Conservation (phyloP, 179 eudicot species). For the Sideroxylon spinosum region DNA sequence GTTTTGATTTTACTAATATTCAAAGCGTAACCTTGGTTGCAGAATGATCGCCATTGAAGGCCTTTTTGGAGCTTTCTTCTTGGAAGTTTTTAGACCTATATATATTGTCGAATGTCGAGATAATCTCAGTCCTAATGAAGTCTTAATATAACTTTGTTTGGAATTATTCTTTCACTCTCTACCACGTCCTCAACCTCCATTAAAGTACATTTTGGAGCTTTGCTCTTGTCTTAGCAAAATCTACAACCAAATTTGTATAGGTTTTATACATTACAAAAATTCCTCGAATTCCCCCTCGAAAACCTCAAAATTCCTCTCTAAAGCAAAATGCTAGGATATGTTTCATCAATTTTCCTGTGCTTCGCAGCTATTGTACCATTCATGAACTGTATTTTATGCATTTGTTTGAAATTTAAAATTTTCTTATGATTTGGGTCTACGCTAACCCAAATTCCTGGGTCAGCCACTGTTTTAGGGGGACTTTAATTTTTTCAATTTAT, state of each 20-base stretch:
- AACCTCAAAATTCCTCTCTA: neutral
- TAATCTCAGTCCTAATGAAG: neutral
- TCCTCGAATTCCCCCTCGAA: no score
- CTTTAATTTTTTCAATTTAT: no score
- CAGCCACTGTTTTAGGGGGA: no score
- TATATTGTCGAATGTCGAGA: neutral
- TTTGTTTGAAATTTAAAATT: no score
- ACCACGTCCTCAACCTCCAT: neutral
- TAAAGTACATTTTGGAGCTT: conserved; percentile 10
- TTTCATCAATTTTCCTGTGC: conserved; percentile 16
- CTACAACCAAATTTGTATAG: neutral
- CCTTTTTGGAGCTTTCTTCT: conserved; percentile 20
- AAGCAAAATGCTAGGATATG: conserved; percentile 12
- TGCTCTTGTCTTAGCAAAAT: conserved; percentile 1
- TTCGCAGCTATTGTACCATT: conserved; percentile 7
- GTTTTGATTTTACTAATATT: neutral
- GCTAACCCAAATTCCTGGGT: no score
- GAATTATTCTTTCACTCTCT: neutral
- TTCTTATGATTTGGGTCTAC: no score
- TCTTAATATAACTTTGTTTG: neutral
- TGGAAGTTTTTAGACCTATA: conserved; percentile 13
- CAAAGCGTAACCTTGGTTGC: neutral
- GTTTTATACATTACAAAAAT: neutral
- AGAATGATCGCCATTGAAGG: conserved; percentile 10
- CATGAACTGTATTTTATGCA: no score